Evolutionary conservation across 2,329 filamentous ascomycete genomes (phyloP).

Genomic region (Waltergamsia citrina): DNA sequence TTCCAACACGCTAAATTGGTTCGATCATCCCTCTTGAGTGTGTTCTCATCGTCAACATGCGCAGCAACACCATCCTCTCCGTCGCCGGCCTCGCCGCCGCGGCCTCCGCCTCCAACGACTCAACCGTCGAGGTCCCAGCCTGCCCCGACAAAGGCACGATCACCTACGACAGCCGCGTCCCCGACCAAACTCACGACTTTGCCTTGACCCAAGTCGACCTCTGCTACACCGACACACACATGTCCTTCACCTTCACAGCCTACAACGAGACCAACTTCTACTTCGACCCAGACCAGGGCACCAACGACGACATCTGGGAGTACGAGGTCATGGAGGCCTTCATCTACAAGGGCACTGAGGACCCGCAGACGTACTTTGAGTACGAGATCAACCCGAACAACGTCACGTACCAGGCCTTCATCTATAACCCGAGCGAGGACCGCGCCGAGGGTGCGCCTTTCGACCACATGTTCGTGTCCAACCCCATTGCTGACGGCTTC

Average conservation of each 20-base stretch:
- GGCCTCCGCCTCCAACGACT: neutral
- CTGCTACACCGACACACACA: conserved; percentile 31
- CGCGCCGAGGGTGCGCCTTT: conserved; percentile 29
- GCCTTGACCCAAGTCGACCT: conserved; percentile 33
- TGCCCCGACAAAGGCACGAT: conserved; percentile 26
- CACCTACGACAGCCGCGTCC: conserved; percentile 30
- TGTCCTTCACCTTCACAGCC: conserved; percentile 33
- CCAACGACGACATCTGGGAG: conserved; percentile 35
- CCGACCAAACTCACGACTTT: conserved; percentile 25
- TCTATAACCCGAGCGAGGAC: conserved; percentile 39
- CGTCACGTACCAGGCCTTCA: conserved; percentile 38
- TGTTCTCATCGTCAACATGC: neutral
- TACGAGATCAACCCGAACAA: conserved; percentile 42
- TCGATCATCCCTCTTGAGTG: no score
- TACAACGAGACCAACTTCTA: conserved; percentile 35
- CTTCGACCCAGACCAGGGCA: conserved; percentile 30
- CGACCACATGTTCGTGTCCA: conserved; percentile 29
- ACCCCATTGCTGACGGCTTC: conserved; percentile 30
- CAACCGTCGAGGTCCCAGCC: conserved; percentile 25
- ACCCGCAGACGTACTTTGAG: conserved; percentile 39
- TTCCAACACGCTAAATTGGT: no score
- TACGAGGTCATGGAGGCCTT: conserved; percentile 44
- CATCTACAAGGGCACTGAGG: conserved; percentile 31
- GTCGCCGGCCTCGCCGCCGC: neutral
- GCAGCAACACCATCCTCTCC: neutral